Conservation (phyloP, 2,329 filamentous ascomycete species). For the Sporothrix variecibatus region DNA sequence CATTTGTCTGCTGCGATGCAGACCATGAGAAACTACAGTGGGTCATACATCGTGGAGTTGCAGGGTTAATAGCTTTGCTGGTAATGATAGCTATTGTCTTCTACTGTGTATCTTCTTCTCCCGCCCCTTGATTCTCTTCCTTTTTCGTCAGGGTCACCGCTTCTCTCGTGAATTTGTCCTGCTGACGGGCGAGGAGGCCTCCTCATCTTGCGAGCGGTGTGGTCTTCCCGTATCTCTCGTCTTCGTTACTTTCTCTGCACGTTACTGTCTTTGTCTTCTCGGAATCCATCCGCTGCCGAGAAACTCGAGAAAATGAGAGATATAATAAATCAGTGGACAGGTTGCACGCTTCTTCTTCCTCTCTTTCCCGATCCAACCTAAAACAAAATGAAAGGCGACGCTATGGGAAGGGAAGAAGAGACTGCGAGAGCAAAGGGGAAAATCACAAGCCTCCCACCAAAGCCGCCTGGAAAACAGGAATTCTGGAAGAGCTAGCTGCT, state of each 20-base stretch:
- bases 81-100: neutral
- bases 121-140: neutral
- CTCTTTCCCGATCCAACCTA: neutral
- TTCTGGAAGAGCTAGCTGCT: neutral
- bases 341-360: neutral
- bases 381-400: neutral
- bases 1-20: neutral
- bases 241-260: neutral
- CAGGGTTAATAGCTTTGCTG: neutral
- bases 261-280: neutral
- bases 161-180: neutral
- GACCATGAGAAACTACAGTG: neutral
- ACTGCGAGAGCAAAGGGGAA: neutral
- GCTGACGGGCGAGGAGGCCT: neutral
- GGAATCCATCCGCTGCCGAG: neutral
- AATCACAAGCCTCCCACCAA: neutral
- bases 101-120: neutral
- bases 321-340: neutral
- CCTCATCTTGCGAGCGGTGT: neutral
- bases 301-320: slow-evolving; percentile 5
- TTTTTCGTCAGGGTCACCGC: neutral
- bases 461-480: neutral
- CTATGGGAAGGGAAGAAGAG: neutral
- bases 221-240: no score
- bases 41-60: neutral